Percentiles rank a stretch among this genome's conserved stretches.
These are phyloP conservation scores for Fallopia convolvulus DNA, from an alignment of 148 eudicot genomes.

Conservation along the genomic window DNA sequence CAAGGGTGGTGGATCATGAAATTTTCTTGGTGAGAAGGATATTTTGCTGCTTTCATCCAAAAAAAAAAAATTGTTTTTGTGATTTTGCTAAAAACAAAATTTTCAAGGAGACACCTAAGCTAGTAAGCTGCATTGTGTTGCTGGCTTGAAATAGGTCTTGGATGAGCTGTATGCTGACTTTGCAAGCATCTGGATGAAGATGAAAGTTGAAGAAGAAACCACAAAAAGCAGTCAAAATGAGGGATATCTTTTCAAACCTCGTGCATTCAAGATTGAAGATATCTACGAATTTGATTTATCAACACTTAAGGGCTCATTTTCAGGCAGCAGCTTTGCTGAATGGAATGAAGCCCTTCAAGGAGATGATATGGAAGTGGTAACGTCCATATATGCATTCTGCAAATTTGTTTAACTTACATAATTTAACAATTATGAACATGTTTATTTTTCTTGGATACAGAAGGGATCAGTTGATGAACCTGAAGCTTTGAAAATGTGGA, in stretches of 20 bases:
- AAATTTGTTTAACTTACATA: background rate
- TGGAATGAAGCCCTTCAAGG: slow-evolving; percentile 72
- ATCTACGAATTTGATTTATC: slow-evolving; percentile 68
- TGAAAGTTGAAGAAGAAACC: slow-evolving; percentile 47
- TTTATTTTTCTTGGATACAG: slow-evolving; percentile 16
- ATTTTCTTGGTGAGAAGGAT: slow-evolving; percentile 45
- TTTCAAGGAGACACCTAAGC: background rate
- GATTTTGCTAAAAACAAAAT: background rate
- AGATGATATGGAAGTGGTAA: slow-evolving; percentile 40
- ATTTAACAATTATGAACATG: background rate
- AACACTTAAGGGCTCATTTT: slow-evolving; percentile 35
- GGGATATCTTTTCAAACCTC: slow-evolving; percentile 78
- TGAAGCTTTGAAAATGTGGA: slow-evolving; percentile 47
- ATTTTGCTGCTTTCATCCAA: background rate
- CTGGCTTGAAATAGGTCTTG: slow-evolving; percentile 36
- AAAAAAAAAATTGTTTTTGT: background rate
- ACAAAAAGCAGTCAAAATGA: slow-evolving; percentile 51
- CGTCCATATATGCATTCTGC: background rate
- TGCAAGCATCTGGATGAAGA: slow-evolving; percentile 63
- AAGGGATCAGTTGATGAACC: slow-evolving; percentile 34
- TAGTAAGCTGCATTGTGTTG: background rate
- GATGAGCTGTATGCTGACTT: slow-evolving; percentile 58
- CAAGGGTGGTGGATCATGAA: slow-evolving; percentile 43
- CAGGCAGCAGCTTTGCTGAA: slow-evolving; percentile 54
- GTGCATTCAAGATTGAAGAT: slow-evolving; percentile 60